Evolutionary conservation across 2,329 filamentous ascomycete species (phyloP).

Genomic region (Chalaropsis ovoidea): DNA sequence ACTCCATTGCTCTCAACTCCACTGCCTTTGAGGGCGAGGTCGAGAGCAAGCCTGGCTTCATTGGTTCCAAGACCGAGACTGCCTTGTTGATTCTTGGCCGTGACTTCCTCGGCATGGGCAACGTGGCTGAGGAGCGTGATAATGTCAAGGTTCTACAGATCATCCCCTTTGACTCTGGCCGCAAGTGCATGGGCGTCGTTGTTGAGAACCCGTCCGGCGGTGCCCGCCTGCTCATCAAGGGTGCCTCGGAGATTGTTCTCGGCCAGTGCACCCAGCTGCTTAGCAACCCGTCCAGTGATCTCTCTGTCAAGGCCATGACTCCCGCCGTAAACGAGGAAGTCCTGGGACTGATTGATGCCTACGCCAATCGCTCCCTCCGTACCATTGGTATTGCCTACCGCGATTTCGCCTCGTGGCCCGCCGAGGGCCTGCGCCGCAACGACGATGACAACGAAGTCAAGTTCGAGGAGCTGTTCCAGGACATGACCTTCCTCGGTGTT

Average conservation of each 20-base stretch:
- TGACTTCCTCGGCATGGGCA: constrained; percentile 56
- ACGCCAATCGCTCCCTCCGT: constrained; percentile 68
- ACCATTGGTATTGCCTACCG: constrained; percentile 77
- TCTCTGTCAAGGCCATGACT: constrained; percentile 38
- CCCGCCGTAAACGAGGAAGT: constrained; percentile 48
- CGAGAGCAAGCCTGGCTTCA: constrained; percentile 55
- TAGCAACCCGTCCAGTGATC: constrained; percentile 40
- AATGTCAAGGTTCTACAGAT: constrained; percentile 52
- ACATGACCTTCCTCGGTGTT: constrained; percentile 58
- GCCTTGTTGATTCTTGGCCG: constrained; percentile 60
- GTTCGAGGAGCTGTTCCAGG: constrained; percentile 56
- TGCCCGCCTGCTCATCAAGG: constrained; percentile 52
- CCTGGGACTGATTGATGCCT: constrained; percentile 59
- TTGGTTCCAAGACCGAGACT: constrained; percentile 70
- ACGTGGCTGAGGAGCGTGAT: constrained; percentile 53
- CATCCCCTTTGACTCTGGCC: constrained; percentile 64
- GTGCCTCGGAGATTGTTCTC: constrained; percentile 55
- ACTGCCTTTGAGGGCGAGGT: constrained; percentile 67
- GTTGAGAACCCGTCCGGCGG: constrained; percentile 42
- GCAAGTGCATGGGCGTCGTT: constrained; percentile 61
- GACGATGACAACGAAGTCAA: constrained; percentile 50
- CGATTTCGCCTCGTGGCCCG: constrained; percentile 79
- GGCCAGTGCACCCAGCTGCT: constrained; percentile 45
- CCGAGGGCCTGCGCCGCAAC: constrained; percentile 47
- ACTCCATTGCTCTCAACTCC: constrained; percentile 56